These are phyloP conservation scores for Wallacemonas sp. DNA, from an alignment of 208 protist species.

Conservation along the genomic window DNA sequence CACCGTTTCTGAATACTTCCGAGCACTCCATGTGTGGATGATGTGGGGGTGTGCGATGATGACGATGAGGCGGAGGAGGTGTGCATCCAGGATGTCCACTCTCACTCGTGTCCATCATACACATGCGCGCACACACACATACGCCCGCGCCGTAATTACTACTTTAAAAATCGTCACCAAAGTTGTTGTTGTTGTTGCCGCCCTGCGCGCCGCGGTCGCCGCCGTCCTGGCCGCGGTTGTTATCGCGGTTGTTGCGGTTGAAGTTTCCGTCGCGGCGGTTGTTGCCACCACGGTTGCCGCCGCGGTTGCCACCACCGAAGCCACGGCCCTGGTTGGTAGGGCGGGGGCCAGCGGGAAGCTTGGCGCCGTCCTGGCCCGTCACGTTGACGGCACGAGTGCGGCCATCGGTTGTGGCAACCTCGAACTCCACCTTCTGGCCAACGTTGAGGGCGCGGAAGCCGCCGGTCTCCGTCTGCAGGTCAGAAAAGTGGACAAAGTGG, in stretches of 20 bases:
- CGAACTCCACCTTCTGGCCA: slow-evolving; percentile 91
- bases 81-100: too few relatives aligned
- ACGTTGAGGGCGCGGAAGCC: slow-evolving; percentile 82
- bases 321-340: slow-evolving; percentile 44
- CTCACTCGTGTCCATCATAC: too few relatives aligned
- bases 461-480: slow-evolving; percentile 87
- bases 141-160: too few relatives aligned
- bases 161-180: slow-evolving; percentile 89
- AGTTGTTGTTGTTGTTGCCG: slow-evolving; percentile 53
- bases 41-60: background rate
- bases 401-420: slow-evolving; percentile 86
- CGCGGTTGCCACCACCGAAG: slow-evolving; percentile 43
- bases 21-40: too few relatives aligned
- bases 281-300: slow-evolving; percentile 33
- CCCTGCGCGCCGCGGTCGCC: slow-evolving; percentile 39
- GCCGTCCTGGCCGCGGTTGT: slow-evolving; percentile 23
- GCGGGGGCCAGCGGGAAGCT: slow-evolving; percentile 80
- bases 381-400: slow-evolving; percentile 90
- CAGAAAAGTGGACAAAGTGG: slow-evolving; percentile 93
- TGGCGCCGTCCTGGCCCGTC: slow-evolving; percentile 71
- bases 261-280: slow-evolving; percentile 43
- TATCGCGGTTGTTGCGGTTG: slow-evolving; percentile 21
- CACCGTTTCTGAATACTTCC: too few relatives aligned
- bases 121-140: too few relatives aligned
- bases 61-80: background rate